Evolutionary conservation across 192 early-diverging fungal genomes (phyloP).

Genomic region (Funneliformis geosporum): DNA sequence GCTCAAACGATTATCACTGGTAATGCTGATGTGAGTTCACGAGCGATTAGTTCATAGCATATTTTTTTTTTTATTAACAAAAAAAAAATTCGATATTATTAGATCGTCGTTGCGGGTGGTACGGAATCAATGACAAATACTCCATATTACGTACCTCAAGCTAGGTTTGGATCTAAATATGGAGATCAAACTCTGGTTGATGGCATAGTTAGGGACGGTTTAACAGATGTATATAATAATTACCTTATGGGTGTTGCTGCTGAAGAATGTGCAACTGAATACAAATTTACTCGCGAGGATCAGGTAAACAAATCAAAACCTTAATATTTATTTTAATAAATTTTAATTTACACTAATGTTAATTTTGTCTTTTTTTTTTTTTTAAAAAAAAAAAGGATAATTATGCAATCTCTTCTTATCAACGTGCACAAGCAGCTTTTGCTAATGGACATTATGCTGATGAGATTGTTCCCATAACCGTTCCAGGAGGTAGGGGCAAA

Average conservation of each 20-base stretch:
- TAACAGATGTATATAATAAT: constrained; percentile 74
- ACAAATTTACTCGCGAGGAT: constrained; percentile 73
- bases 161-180: constrained; percentile 77
- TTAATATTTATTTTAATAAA: neutral
- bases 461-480: constrained; percentile 74
- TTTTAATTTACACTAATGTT: neutral
- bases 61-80: neutral
- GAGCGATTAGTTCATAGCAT: too few relatives aligned
- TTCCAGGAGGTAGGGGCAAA: constrained; percentile 68
- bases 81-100: neutral
- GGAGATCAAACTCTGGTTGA: constrained; percentile 73
- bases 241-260: constrained; percentile 80
- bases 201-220: constrained; percentile 73
- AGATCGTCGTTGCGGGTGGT: constrained; percentile 72
- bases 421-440: constrained; percentile 71
- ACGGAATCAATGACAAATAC: constrained; percentile 84
- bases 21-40: constrained; percentile 58
- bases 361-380: neutral
- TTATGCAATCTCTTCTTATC: constrained; percentile 73
- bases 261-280: constrained; percentile 78
- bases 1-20: constrained; percentile 76
- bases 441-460: constrained; percentile 59
- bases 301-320: constrained; percentile 43
- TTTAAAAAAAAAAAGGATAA: constrained; percentile 49
- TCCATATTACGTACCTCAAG: constrained; percentile 79